Evolutionary conservation across 2,329 filamentous ascomycete species (phyloP).

Genomic region (Scleromitrula shiraiana): DNA sequence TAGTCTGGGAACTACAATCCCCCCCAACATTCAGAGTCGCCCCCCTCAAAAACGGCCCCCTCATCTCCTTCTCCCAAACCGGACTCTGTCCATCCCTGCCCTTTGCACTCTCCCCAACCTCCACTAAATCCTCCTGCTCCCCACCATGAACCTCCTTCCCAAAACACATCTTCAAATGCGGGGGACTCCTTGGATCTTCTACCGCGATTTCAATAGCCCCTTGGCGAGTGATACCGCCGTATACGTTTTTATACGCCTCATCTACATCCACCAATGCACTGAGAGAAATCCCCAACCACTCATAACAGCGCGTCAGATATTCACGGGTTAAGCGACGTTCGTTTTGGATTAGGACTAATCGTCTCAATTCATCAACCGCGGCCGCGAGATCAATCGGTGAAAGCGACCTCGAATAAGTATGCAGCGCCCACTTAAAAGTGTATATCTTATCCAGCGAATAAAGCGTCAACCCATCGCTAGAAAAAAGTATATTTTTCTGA

Average conservation of each 20-base stretch:
- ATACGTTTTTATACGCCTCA: slow-evolving; percentile 47
- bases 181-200: slow-evolving; percentile 27
- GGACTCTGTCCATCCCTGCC: slow-evolving; percentile 8
- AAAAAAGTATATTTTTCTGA: slow-evolving; percentile 56
- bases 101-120: slow-evolving; percentile 21
- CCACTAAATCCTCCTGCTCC: slow-evolving; percentile 7
- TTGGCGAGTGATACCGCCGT: slow-evolving; percentile 40
- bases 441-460: slow-evolving; percentile 55
- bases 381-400: slow-evolving; percentile 39
- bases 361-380: slow-evolving; percentile 54
- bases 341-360: slow-evolving; percentile 47
- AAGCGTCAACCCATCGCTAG: slow-evolving; percentile 50
- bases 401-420: slow-evolving; percentile 44
- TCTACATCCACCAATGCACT: slow-evolving; percentile 46
- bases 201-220: slow-evolving; percentile 38
- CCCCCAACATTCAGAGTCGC: slow-evolving; percentile 52
- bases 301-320: slow-evolving; percentile 47
- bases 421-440: slow-evolving; percentile 54
- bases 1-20: slow-evolving; percentile 54
- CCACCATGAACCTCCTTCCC: slow-evolving; percentile 1
- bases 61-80: not conserved
- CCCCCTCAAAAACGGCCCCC: slow-evolving; percentile 32
- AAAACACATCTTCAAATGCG: slow-evolving; percentile 18
- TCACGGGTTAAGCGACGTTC: slow-evolving; percentile 42
- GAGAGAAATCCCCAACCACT: slow-evolving; percentile 46